phyloP scores from a whole-genome alignment of 73 alveolate species.

The Halteria grandinella region DNA sequence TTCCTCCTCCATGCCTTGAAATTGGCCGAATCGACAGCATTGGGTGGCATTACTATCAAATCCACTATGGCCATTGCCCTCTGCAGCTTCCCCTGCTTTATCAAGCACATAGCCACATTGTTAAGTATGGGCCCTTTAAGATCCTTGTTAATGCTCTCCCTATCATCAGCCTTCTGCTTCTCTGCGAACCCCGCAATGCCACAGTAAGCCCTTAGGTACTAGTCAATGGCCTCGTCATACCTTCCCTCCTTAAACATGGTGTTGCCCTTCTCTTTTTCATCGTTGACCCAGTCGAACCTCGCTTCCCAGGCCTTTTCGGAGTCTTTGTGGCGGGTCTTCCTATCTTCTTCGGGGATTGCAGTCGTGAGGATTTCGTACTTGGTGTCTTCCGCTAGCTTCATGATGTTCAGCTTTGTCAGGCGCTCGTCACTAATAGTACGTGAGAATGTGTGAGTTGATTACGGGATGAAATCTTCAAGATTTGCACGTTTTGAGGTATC shows the following conservation, averaged over 20 bases:
- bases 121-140: slow-evolving; percentile 62
- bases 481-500: slow-evolving; percentile 35
- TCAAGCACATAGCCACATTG: slow-evolving; percentile 47
- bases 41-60: no score
- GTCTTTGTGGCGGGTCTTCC: neutral
- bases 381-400: no score
- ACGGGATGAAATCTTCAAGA: neutral
- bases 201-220: slow-evolving; percentile 48
- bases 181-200: slow-evolving; percentile 61
- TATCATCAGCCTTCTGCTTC: slow-evolving; percentile 21
- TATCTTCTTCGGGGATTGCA: slow-evolving; percentile 4
- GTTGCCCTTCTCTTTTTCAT: slow-evolving; percentile 56
- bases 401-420: no score
- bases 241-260: neutral
- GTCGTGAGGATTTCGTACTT: slow-evolving; percentile 30
- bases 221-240: slow-evolving; percentile 54
- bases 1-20: slow-evolving; percentile 40
- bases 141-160: slow-evolving; percentile 39
- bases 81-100: slow-evolving; percentile 15
- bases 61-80: slow-evolving; percentile 41
- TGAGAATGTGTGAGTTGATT: no score
- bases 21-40: neutral
- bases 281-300: slow-evolving; percentile 49
- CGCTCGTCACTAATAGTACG: no score
- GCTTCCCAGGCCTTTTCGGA: slow-evolving; percentile 37